These are phyloP conservation scores for Lentinula novae-zelandiae DNA, from an alignment of 1,284 basidiomycete genomes.

Conservation along the genomic window DNA sequence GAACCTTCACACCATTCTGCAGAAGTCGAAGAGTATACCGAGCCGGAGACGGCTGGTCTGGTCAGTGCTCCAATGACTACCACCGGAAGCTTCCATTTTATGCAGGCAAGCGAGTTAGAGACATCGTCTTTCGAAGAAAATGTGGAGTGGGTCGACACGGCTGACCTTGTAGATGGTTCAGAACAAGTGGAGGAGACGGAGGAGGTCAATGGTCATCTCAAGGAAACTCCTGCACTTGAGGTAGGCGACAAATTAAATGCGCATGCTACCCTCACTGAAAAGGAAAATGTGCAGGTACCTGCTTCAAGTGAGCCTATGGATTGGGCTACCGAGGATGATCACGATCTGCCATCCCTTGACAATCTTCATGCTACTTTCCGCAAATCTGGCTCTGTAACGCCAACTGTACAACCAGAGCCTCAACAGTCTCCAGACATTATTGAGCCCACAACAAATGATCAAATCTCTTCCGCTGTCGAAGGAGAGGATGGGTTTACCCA, in stretches of 20 bases:
- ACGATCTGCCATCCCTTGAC: constrained; percentile 36
- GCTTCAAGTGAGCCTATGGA: constrained; percentile 13
- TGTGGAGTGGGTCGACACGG: constrained; percentile 48
- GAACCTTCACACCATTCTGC: constrained; percentile 16
- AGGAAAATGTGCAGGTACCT: background rate
- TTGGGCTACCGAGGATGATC: constrained; percentile 25
- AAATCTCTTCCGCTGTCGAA: background rate
- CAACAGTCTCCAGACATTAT: constrained; percentile 8
- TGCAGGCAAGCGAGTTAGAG: constrained; percentile 75
- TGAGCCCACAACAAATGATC: constrained; percentile 1
- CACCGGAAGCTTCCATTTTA: constrained; percentile 65
- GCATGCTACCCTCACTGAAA: background rate
- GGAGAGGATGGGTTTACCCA: constrained; percentile 67
- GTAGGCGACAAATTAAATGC: constrained; percentile 12
- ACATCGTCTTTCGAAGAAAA: constrained; percentile 41
- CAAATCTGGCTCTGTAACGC: constrained; percentile 23
- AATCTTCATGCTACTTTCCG: constrained; percentile 32
- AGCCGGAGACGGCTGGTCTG: constrained; percentile 31
- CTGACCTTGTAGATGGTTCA: constrained; percentile 26
- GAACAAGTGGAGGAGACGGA: constrained; percentile 16
- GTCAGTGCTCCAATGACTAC: constrained; percentile 32
- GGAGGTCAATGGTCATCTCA: constrained; percentile 30
- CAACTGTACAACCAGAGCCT: constrained; percentile 12
- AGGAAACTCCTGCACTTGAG: constrained; percentile 21
- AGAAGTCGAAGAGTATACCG: constrained; percentile 20